phyloP scores from a whole-genome alignment of 768 basidiomycete species.

The Suillus tomentosus region DNA sequence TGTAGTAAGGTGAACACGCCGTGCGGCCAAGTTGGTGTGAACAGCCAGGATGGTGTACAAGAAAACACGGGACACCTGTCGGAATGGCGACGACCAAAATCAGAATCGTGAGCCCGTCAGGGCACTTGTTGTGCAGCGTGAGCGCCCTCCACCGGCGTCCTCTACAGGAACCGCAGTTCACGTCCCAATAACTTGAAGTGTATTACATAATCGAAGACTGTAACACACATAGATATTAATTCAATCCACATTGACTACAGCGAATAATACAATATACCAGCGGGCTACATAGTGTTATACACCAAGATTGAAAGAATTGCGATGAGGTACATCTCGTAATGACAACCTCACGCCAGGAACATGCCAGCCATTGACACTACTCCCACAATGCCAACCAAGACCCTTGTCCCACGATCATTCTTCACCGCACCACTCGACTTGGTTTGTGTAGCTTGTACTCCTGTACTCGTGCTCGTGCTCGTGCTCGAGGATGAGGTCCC shows the following conservation, averaged over 20 bases:
- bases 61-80: not conserved
- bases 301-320: not conserved
- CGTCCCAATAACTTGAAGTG: too few species aligned
- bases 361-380: slow-evolving; percentile 20
- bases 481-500: slow-evolving; percentile 23
- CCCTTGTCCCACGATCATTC: slow-evolving; percentile 27
- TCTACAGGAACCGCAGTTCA: not conserved
- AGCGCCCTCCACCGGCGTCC: slow-evolving; percentile 7
- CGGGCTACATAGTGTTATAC: not conserved
- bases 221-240: not conserved
- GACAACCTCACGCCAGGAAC: slow-evolving; percentile 19
- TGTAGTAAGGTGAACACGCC: not conserved
- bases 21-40: not conserved
- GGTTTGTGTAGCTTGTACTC: slow-evolving; percentile 21
- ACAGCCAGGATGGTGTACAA: not conserved
- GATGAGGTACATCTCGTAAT: not conserved
- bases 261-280: not conserved
- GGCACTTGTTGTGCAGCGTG: slow-evolving; percentile 4
- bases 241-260: not conserved
- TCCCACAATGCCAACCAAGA: slow-evolving; percentile 25
- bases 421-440: slow-evolving; percentile 18
- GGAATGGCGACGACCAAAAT: slow-evolving; percentile 2
- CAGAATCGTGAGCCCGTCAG: slow-evolving; percentile 9
- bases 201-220: not conserved
- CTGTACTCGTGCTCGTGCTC: slow-evolving; percentile 18